A percentile compares a stretch with the other conserved stretches of the same genome.
phyloP scores from a whole-genome alignment of 129 eudicot genomes.

The Logfia minima region DNA sequence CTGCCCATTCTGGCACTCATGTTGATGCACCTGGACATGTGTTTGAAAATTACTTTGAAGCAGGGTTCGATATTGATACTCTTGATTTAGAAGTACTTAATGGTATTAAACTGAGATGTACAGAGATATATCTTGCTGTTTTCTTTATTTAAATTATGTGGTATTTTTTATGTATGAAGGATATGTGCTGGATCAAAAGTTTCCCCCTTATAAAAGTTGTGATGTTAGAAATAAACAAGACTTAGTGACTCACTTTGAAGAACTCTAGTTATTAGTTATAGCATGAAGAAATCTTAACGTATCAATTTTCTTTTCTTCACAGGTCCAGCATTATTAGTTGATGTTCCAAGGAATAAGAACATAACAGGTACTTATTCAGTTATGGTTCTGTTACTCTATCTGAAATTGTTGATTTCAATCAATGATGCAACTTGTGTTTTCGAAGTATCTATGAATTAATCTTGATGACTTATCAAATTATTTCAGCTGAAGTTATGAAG shows the following conservation, averaged over 20 bases:
- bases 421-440: background rate
- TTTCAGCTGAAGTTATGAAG: slow-evolving; percentile 60
- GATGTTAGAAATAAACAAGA: background rate
- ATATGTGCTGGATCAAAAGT: background rate
- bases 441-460: background rate
- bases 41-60: slow-evolving; percentile 56
- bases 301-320: slow-evolving; percentile 11
- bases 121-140: background rate
- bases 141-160: background rate
- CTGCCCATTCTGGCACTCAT: slow-evolving; percentile 72
- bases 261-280: background rate
- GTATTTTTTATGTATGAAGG: background rate
- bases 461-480: background rate
- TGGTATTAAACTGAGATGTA: slow-evolving; percentile 27
- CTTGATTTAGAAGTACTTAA: slow-evolving; percentile 69
- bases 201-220: background rate
- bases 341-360: slow-evolving; percentile 55
- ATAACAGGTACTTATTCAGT: slow-evolving; percentile 43
- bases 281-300: background rate
- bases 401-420: background rate
- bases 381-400: background rate
- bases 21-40: slow-evolving; percentile 95
- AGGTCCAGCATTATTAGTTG: slow-evolving; percentile 58
- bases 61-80: slow-evolving; percentile 68
- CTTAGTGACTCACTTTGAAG: background rate